Conservation (phyloP, 2,329 filamentous ascomycete species). For the Pyrenophora teres region DNA sequence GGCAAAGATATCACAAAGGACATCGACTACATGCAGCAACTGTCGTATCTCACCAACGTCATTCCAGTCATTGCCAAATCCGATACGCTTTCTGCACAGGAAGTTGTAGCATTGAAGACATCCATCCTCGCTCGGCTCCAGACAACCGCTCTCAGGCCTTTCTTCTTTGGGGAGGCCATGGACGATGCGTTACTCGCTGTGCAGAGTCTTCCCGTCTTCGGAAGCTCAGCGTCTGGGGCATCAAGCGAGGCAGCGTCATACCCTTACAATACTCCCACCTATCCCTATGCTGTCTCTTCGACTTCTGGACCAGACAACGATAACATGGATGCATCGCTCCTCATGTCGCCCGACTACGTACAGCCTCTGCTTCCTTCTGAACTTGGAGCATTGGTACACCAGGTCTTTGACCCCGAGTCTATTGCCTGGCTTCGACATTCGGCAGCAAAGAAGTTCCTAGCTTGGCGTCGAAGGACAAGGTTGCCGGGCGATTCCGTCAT, state of each 20-base stretch:
- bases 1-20: slow-evolving; percentile 59
- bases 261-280: slow-evolving; percentile 39
- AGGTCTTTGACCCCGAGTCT: slow-evolving; percentile 77
- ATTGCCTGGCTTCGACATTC: slow-evolving; percentile 81
- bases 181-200: slow-evolving; percentile 45
- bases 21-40: slow-evolving; percentile 70
- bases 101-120: slow-evolving; percentile 64
- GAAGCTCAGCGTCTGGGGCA: not conserved
- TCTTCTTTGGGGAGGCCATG: slow-evolving; percentile 63
- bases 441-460: slow-evolving; percentile 78
- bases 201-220: slow-evolving; percentile 34
- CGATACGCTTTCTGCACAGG: slow-evolving; percentile 67
- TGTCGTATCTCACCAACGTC: slow-evolving; percentile 78
- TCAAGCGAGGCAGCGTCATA: slow-evolving; percentile 27
- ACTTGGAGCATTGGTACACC: slow-evolving; percentile 68
- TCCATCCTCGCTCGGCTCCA: slow-evolving; percentile 62
- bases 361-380: slow-evolving; percentile 80
- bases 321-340: slow-evolving; percentile 85
- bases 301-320: slow-evolving; percentile 72
- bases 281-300: slow-evolving; percentile 79
- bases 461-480: slow-evolving; percentile 63
- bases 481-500: slow-evolving; percentile 35
- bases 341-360: slow-evolving; percentile 91
- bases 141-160: slow-evolving; percentile 64
- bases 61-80: slow-evolving; percentile 80